Percentiles rank a stretch among this genome's conserved stretches.
Conservation (phyloP, 2,329 filamentous ascomycete species). For the Cyphellophora attinorum region DNA sequence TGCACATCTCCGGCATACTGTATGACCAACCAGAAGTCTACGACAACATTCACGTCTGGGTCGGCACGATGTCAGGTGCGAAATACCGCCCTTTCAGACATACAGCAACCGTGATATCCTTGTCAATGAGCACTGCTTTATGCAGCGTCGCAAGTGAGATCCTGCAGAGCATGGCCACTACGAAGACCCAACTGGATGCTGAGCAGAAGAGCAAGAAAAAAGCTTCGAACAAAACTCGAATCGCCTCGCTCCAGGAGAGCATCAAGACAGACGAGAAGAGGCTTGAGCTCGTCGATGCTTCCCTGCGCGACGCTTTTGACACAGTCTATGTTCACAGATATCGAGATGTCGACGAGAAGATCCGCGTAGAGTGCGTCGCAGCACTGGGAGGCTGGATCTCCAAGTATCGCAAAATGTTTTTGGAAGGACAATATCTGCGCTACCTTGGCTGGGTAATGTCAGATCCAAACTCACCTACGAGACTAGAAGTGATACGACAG, state of each 20-base stretch:
- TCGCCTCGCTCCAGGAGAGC: conserved; percentile 62
- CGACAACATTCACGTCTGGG: conserved; percentile 84
- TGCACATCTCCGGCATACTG: conserved; percentile 73
- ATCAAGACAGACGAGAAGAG: conserved; percentile 61
- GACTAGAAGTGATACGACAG: conserved; percentile 80
- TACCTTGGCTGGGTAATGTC: conserved; percentile 95
- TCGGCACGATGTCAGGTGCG: conserved; percentile 83
- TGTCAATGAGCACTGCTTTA: conserved; percentile 69
- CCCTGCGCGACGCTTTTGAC: conserved; percentile 80
- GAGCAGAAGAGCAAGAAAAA: conserved; percentile 67
- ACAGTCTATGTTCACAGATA: conserved; percentile 93
- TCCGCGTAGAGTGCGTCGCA: conserved; percentile 78
- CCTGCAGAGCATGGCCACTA: conserved; percentile 62
- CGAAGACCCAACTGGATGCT: conserved; percentile 67
- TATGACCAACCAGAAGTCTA: conserved; percentile 69
- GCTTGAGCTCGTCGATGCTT: conserved; percentile 58
- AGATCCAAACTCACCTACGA: conserved; percentile 62
- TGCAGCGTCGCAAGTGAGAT: conserved; percentile 64
- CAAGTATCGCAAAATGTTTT: conserved; percentile 74
- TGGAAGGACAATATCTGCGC: conserved; percentile 80
- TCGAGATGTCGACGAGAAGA: conserved; percentile 82
- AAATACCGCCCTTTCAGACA: conserved; percentile 83
- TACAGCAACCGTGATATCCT: conserved; percentile 76
- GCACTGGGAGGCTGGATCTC: conserved; percentile 84
- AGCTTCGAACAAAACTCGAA: conserved; percentile 66